A percentile compares a stretch with the other conserved stretches of the same genome.
phyloP scores from a whole-genome alignment of 2,329 filamentous ascomycete genomes.

The Fusarium chuoi region DNA sequence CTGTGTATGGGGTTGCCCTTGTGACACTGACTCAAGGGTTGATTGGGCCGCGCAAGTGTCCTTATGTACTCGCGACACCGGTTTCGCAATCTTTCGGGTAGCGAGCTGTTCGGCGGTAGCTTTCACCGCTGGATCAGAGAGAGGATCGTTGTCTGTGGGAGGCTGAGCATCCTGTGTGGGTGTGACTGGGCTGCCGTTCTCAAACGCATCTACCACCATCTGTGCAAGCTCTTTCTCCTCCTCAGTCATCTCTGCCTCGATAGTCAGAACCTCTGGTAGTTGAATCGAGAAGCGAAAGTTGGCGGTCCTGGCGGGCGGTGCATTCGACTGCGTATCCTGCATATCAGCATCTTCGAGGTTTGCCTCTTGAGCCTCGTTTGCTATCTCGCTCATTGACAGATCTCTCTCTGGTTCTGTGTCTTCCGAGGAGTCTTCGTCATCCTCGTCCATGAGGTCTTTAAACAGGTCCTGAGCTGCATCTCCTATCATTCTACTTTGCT shows the following conservation, averaged over 20 bases:
- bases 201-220: too few species aligned
- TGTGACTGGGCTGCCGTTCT: background rate
- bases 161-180: background rate
- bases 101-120: conserved; percentile 15
- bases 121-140: background rate
- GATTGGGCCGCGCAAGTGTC: too few species aligned
- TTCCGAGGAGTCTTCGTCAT: background rate
- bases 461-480: background rate
- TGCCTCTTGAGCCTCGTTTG: background rate
- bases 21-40: background rate
- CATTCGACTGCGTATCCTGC: background rate
- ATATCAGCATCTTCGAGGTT: background rate
- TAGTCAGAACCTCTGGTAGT: background rate
- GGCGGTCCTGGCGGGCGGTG: background rate
- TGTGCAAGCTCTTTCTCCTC: background rate
- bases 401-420: background rate
- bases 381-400: background rate
- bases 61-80: background rate
- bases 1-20: background rate
- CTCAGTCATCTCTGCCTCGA: background rate
- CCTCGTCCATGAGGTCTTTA: background rate
- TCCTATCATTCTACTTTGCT: background rate
- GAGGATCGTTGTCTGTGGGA: background rate
- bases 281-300: background rate
- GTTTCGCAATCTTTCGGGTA: conserved; percentile 5